Conservation (phyloP, 2,329 filamentous ascomycete genomes). For the Venturiaceae sp. region DNA sequence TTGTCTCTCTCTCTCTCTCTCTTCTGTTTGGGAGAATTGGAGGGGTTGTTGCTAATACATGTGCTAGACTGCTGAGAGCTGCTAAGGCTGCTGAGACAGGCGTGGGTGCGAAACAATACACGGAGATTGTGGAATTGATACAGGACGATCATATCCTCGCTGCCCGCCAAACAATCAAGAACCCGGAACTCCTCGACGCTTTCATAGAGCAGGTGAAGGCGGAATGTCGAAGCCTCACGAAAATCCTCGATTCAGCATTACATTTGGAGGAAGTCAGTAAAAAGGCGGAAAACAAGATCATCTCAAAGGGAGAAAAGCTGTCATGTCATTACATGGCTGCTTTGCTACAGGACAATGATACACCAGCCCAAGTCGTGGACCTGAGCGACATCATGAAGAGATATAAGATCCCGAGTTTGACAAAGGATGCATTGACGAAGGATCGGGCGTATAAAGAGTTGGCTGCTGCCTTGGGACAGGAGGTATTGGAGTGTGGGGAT, state of each 20-base stretch:
- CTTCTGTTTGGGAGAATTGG: background rate
- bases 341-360: constrained; percentile 67
- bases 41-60: background rate
- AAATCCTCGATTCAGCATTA: constrained; percentile 59
- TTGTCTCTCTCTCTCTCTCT: constrained; percentile 32
- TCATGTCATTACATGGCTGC: constrained; percentile 87
- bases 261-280: constrained; percentile 41
- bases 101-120: background rate
- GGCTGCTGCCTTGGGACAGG: constrained; percentile 28
- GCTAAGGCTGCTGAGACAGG: constrained; percentile 35
- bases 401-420: constrained; percentile 15
- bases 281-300: constrained; percentile 57
- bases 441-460: constrained; percentile 38
- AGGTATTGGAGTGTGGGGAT: constrained; percentile 31
- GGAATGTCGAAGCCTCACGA: constrained; percentile 73
- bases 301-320: constrained; percentile 92
- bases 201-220: constrained; percentile 59
- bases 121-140: constrained; percentile 65
- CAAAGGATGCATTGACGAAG: constrained; percentile 23
- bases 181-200: constrained; percentile 32
- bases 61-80: constrained; percentile 31
- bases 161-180: constrained; percentile 41
- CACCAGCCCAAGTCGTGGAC: constrained; percentile 84
- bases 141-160: constrained; percentile 72
- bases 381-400: constrained; percentile 72